These are phyloP conservation scores for Cladophialophora exuberans DNA, from an alignment of 2,329 filamentous ascomycete genomes.

Conservation along the genomic window DNA sequence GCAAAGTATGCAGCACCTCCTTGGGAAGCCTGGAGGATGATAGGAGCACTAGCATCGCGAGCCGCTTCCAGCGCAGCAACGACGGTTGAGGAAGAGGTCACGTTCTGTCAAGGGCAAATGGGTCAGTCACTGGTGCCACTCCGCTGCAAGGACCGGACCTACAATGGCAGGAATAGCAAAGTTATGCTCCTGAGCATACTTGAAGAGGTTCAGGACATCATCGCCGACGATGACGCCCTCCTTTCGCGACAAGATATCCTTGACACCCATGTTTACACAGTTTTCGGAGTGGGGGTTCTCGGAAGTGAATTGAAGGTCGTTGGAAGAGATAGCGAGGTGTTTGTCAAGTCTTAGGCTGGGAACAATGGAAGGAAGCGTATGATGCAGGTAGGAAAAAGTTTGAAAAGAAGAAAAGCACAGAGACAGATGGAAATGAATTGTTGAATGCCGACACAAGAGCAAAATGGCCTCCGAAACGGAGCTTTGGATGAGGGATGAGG, in stretches of 20 bases:
- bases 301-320: not conserved
- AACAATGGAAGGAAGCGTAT: not conserved
- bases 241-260: slow-evolving; percentile 65
- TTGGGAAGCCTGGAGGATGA: slow-evolving; percentile 92
- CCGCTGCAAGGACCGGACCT: slow-evolving; percentile 37
- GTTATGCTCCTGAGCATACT: slow-evolving; percentile 83
- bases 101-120: slow-evolving; percentile 64
- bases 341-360: not conserved
- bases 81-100: slow-evolving; percentile 87
- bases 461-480: slow-evolving; percentile 1
- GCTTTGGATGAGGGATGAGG: not conserved
- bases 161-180: slow-evolving; percentile 86
- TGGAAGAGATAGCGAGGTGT: not conserved
- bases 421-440: slow-evolving; percentile 4
- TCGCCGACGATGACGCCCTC: slow-evolving; percentile 69
- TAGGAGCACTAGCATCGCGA: slow-evolving; percentile 84
- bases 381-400: not conserved
- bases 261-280: slow-evolving; percentile 42
- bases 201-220: slow-evolving; percentile 73
- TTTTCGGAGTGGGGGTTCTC: slow-evolving; percentile 12
- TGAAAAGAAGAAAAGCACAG: slow-evolving; percentile 9
- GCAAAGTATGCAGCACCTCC: slow-evolving; percentile 93
- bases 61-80: slow-evolving; percentile 92
- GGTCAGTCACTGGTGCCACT: slow-evolving; percentile 10
- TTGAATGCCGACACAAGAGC: not conserved